Conservation (phyloP, 768 basidiomycete species). For the Mycena latifolia region DNA sequence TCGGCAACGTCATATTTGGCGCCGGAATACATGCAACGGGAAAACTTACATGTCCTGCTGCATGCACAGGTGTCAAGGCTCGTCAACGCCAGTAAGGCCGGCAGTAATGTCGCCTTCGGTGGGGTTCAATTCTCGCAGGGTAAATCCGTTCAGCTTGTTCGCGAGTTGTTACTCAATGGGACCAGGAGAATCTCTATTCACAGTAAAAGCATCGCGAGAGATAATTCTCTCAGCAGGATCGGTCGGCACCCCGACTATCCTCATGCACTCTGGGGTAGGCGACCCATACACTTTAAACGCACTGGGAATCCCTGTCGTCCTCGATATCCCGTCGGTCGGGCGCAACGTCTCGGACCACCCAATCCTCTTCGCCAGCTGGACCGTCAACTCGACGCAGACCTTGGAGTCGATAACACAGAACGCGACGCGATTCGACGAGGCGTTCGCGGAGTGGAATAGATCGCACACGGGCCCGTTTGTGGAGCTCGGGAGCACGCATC, state of each 20-base stretch:
- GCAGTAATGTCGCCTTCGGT: no score
- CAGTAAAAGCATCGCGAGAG: conserved; percentile 42
- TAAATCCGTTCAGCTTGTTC: conserved; percentile 1
- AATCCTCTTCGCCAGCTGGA: conserved; percentile 32
- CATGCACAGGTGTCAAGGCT: conserved; percentile 40
- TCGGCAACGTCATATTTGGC: conserved; percentile 47
- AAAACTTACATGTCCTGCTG: conserved; percentile 45
- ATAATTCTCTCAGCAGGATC: conserved; percentile 50
- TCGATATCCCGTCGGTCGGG: conserved; percentile 43
- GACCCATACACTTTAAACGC: conserved; percentile 29
- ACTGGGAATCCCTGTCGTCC: conserved; percentile 35
- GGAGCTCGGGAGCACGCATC: conserved; percentile 32
- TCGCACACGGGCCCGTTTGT: conserved; percentile 41
- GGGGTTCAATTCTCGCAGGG: conserved; percentile 36
- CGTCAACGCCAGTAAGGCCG: conserved; percentile 4
- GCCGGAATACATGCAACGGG: conserved; percentile 37
- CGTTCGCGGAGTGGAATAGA: conserved; percentile 38
- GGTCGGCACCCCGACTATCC: conserved; percentile 44
- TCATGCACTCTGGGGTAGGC: conserved; percentile 48
- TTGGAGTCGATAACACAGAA: conserved; percentile 33
- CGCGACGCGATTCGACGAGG: no score
- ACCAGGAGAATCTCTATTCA: conserved; percentile 17
- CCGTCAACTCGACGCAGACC: conserved; percentile 37
- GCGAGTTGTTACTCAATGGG: background rate
- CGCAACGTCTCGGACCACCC: conserved; percentile 43